Conservation (phyloP, 2,329 filamentous ascomycete species). For the Thielaviopsis punctulata region DNA sequence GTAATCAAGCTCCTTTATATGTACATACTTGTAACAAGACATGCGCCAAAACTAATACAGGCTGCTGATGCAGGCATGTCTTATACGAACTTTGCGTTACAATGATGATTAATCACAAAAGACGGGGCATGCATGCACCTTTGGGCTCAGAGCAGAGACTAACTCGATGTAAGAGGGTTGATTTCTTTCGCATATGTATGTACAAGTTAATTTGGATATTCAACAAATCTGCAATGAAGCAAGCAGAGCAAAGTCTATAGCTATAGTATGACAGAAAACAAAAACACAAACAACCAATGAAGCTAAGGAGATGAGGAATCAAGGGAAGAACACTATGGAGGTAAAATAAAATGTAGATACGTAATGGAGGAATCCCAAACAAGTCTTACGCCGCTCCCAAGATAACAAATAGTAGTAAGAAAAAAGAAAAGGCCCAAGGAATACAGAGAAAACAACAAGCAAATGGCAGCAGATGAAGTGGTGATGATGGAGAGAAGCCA, state of each 20-base stretch:
- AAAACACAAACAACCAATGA: neutral
- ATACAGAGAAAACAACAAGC: neutral
- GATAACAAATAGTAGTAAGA: no score
- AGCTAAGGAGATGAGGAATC: neutral
- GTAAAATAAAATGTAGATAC: no score
- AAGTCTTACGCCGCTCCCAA: neutral
- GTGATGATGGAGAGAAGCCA: slow-evolving; percentile 1
- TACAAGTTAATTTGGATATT: neutral
- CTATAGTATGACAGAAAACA: neutral
- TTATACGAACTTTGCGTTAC: neutral
- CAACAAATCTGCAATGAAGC: neutral
- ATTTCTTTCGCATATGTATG: neutral
- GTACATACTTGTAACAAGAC: no score
- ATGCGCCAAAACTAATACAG: no score
- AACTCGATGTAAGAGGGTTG: no score
- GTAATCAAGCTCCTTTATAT: no score
- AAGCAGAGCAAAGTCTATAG: neutral
- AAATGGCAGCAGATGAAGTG: neutral
- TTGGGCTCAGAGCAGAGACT: no score
- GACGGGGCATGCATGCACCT: neutral
- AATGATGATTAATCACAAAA: neutral
- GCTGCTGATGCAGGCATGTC: no score
- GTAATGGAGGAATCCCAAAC: neutral
- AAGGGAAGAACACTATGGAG: no score
- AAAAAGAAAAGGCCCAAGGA: no score